Conservation (phyloP, 441 rosid genomes). For the Isatis lusitanica region DNA sequence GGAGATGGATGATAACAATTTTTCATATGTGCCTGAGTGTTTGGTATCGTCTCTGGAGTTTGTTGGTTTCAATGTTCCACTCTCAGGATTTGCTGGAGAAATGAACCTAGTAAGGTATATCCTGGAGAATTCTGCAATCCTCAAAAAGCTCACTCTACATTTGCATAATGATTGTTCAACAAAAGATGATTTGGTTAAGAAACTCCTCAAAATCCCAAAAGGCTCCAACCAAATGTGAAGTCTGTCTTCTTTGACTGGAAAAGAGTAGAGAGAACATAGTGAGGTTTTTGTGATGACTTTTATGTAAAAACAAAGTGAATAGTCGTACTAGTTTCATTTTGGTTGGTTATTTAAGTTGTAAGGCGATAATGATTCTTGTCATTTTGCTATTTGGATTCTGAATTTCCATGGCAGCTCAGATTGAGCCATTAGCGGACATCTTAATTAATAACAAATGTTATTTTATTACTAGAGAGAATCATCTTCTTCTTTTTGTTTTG, state of each 20-base stretch:
- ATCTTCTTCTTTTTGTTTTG: too few relatives aligned
- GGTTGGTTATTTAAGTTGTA: too few relatives aligned
- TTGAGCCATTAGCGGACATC: too few relatives aligned
- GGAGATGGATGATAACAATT: neutral
- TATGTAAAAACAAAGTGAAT: too few relatives aligned
- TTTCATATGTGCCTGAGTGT: neutral
- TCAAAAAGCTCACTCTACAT: neutral
- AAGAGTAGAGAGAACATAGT: neutral
- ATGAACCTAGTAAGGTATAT: neutral
- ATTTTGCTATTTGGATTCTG: too few relatives aligned
- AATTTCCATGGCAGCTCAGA: too few relatives aligned
- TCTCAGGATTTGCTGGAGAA: neutral
- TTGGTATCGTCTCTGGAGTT: conserved; percentile 4
- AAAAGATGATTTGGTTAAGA: neutral
- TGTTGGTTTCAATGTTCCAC: neutral
- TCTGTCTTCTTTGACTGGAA: neutral
- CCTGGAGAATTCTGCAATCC: neutral
- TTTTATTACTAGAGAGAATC: too few relatives aligned
- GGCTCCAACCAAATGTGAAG: neutral
- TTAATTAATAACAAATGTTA: too few relatives aligned
- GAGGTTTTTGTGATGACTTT: too few relatives aligned
- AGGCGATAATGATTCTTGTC: too few relatives aligned
- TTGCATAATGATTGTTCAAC: neutral
- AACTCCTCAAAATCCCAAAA: neutral
- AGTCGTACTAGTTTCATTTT: too few relatives aligned